Percentiles rank a stretch among this genome's conserved stretches.
Conservation (phyloP, 2,329 filamentous ascomycete genomes). For the Phyllosticta citriasiana region DNA sequence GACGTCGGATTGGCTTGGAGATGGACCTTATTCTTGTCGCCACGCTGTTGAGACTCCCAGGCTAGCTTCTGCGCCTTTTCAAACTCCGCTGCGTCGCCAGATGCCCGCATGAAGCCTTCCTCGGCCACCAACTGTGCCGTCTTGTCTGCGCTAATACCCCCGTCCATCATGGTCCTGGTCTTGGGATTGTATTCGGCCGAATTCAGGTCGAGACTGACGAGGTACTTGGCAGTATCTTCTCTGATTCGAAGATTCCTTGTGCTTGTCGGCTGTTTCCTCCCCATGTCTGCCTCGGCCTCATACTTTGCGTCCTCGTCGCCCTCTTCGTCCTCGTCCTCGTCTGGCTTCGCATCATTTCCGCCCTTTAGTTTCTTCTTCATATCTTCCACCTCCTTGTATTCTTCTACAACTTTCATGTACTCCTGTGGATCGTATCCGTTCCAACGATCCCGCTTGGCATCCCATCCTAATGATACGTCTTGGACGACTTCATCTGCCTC, state of each 20-base stretch:
- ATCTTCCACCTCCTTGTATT: conserved; percentile 78
- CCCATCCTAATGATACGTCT: conserved; percentile 82
- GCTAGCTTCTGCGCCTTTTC: conserved; percentile 82
- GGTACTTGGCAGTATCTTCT: conserved; percentile 95
- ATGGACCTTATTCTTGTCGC: conserved; percentile 70
- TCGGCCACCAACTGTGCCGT: conserved; percentile 79
- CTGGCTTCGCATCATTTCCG: conserved; percentile 25
- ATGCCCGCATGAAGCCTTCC: conserved; percentile 80
- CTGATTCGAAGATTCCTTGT: conserved; percentile 84
- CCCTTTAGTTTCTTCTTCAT: conserved; percentile 45
- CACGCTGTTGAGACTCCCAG: conserved; percentile 87
- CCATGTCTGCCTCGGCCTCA: conserved; percentile 95
- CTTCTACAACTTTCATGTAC: conserved; percentile 77
- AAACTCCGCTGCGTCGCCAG: conserved; percentile 87
- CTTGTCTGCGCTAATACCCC: conserved; percentile 68
- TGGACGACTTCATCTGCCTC: conserved; percentile 84
- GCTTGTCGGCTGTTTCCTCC: conserved; percentile 79
- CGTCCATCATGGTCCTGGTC: conserved; percentile 80
- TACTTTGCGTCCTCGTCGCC: conserved; percentile 56
- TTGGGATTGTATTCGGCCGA: conserved; percentile 98
- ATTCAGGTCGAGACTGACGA: conserved; percentile 88
- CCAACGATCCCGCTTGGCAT: conserved; percentile 95
- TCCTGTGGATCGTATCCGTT: conserved; percentile 92
- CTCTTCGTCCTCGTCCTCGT: conserved; percentile 37
- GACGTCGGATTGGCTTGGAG: conserved; percentile 94